Percentiles rank a stretch among this genome's conserved stretches.
These are phyloP conservation scores for Gracilaria vermiculophylla DNA, from an alignment of 23 red algal species.

Conservation along the genomic window DNA sequence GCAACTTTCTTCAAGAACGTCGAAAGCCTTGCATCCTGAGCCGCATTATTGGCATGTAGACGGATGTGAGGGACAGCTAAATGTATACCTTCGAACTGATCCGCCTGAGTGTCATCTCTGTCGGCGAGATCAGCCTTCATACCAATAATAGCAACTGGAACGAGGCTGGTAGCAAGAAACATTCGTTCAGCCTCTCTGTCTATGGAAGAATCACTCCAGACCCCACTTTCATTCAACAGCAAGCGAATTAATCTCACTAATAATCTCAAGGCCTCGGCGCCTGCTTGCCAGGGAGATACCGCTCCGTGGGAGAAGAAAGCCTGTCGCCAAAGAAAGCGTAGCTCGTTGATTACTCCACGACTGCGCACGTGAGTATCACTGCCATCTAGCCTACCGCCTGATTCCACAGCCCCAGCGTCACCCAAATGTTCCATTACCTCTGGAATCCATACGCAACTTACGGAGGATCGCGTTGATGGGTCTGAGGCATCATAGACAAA, in stretches of 20 bases:
- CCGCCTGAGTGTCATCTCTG: conserved; percentile 1
- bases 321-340: conserved; percentile 61
- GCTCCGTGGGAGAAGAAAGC: conserved; percentile 38
- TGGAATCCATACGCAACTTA: conserved; percentile 53
- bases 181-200: conserved; percentile 53
- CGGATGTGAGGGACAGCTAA: conserved; percentile 9
- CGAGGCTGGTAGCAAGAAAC: conserved; percentile 50
- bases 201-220: conserved; percentile 54
- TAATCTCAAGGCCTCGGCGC: conserved; percentile 15
- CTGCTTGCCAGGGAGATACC: conserved; percentile 24
- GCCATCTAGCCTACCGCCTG: conserved; percentile 51
- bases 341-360: conserved; percentile 50
- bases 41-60: conserved; percentile 46
- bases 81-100: background rate
- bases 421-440: conserved; percentile 64
- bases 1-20: conserved; percentile 43
- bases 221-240: conserved; percentile 47
- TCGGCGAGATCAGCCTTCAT: conserved; percentile 60
- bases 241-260: conserved; percentile 27
- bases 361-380: conserved; percentile 42
- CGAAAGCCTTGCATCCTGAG: conserved; percentile 10
- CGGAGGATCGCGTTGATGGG: conserved; percentile 45
- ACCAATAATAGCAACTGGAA: conserved; percentile 51
- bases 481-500: conserved; percentile 65
- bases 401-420: conserved; percentile 53